phyloP scores from a whole-genome alignment of 2,329 filamentous ascomycete genomes.

The Ophiostoma quercus region DNA sequence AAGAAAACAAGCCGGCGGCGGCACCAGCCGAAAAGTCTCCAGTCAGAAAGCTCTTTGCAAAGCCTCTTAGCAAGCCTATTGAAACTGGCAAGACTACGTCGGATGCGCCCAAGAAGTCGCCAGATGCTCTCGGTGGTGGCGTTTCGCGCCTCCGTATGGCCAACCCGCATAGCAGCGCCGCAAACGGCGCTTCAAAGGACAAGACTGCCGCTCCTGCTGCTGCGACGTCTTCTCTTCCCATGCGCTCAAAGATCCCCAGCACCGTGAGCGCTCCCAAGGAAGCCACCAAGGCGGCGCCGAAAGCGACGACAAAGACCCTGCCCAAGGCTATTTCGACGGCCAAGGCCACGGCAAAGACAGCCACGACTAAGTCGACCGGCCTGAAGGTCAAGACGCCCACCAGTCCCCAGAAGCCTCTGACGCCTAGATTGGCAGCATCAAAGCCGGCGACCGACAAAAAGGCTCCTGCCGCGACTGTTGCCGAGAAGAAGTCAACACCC shows the following conservation, averaged over 20 bases:
- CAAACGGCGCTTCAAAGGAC: neutral
- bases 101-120: slow-evolving; percentile 13
- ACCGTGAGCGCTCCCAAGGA: slow-evolving; percentile 18
- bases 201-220: neutral
- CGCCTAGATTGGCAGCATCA: slow-evolving; percentile 30
- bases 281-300: neutral
- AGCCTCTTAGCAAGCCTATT: neutral
- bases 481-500: slow-evolving; percentile 10
- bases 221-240: neutral
- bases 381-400: slow-evolving; percentile 37
- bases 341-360: slow-evolving; percentile 35
- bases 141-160: neutral
- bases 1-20: slow-evolving; percentile 15
- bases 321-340: slow-evolving; percentile 35
- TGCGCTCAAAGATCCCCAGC: slow-evolving; percentile 12
- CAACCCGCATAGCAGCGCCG: neutral
- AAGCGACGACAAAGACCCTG: slow-evolving; percentile 9
- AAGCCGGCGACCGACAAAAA: slow-evolving; percentile 38
- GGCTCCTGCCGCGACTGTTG: neutral
- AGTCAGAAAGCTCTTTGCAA: slow-evolving; percentile 15
- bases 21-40: neutral
- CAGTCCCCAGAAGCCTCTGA: slow-evolving; percentile 33
- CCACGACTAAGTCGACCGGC: slow-evolving; percentile 35
- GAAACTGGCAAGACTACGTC: slow-evolving; percentile 10
- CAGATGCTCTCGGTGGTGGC: neutral